A percentile compares a stretch with the other conserved stretches of the same genome.
Conservation (phyloP, 495 filamentous ascomycete species). For the Amorphotheca resinae region DNA sequence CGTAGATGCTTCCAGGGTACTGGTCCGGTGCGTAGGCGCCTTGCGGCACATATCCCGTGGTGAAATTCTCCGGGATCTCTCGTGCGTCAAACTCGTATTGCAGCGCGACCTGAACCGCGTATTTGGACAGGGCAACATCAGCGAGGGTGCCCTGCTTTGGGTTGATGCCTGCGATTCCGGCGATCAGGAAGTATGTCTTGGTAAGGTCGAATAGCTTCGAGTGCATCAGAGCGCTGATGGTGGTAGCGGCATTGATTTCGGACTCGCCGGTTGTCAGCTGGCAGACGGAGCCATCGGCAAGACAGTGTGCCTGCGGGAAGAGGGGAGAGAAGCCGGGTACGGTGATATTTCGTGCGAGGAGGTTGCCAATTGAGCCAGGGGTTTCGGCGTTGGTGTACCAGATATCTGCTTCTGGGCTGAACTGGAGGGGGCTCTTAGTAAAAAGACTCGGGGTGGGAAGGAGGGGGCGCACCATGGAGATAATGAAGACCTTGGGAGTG, state of each 20-base stretch:
- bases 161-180: conserved; percentile 61
- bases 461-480: conserved; percentile 46
- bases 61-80: conserved; percentile 52
- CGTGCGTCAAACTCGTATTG: conserved; percentile 66
- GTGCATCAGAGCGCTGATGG: conserved; percentile 44
- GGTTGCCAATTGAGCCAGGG: conserved; percentile 28
- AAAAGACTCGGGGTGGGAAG: not conserved
- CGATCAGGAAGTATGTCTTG: conserved; percentile 57
- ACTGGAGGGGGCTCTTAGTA: conserved; percentile 35
- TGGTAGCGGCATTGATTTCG: conserved; percentile 65
- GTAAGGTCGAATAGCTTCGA: conserved; percentile 52
- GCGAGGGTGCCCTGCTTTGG: conserved; percentile 51
- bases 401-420: conserved; percentile 49
- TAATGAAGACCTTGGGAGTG: conserved; percentile 55
- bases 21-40: conserved; percentile 40
- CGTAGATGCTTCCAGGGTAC: conserved; percentile 54
- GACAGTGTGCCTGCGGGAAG: conserved; percentile 54
- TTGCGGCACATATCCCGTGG: conserved; percentile 54
- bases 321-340: conserved; percentile 53
- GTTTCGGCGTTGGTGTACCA: conserved; percentile 50
- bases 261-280: conserved; percentile 26
- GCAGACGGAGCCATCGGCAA: conserved; percentile 31
- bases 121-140: conserved; percentile 53
- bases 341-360: conserved; percentile 52
- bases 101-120: conserved; percentile 57